Evolutionary conservation across 2,329 filamentous ascomycete genomes (phyloP), one percentile per base, ranked within the genome.

Genomic region (Pseudogymnoascus pannorum): DNA sequence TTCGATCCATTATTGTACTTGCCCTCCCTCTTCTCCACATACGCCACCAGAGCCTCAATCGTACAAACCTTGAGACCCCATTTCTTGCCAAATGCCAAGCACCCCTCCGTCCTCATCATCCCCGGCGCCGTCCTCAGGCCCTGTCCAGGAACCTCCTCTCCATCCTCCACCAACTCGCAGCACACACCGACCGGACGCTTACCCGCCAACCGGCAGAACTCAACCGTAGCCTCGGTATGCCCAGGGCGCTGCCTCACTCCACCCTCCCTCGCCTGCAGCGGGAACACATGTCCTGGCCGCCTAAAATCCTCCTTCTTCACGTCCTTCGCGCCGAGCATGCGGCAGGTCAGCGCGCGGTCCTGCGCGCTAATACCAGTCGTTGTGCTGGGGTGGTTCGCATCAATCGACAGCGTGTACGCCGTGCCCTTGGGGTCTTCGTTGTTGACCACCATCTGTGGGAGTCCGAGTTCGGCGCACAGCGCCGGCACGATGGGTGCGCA

Each of bases 41-140:
- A 89, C 62, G 78, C 79, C 26, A 93, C 87, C 76, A 99, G 75
- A 75, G 93, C 92, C 72, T 93, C 92, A 76, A 99, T 97, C 29
- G 94, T 97, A 76, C 92, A 96, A 63, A 96, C 91, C 79, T 89
- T 94, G 68, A 99, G 79, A 4, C 92, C 92, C 86, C 89, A 97
- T 75, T 82, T 86, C 75, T 86, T 85, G 26, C 92, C 94, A 81
- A 99, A 99, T 58, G 80, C 83, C 71, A 99, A 79, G 76, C 92
- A 97, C 36, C 85, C 89, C 77, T 96, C 91, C 65, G 91, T 85
- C 67, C 92, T 79, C 86, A 97, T 87, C 94, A 99, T 99, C 24
- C 88, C 91, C n/a, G 87, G 83, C 18, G 83, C 86, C 9, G 74
- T 73, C 67, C 86, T 79, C 70, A 89, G 78, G 1, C 91, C 82